Evolutionary conservation across 495 filamentous ascomycete species (phyloP), one percentile per base, ranked within the genome.

Genomic region (Schizothecium vesticola): DNA sequence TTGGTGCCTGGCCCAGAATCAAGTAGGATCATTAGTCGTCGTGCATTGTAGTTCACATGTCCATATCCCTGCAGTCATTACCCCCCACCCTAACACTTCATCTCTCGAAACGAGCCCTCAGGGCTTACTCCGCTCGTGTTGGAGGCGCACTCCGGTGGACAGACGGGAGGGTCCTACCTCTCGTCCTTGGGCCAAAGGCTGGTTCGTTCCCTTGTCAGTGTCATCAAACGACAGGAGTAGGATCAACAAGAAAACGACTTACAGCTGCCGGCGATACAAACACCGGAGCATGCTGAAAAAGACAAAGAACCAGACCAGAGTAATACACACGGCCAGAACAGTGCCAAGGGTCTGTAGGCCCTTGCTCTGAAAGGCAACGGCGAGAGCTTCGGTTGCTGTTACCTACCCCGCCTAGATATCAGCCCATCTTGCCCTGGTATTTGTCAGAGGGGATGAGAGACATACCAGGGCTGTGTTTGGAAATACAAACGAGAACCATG

Each of bases 401-500:
- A 90, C 80, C 70, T 77, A 55, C 2, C 31, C 24, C 56, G 16
- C 23, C 4, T 16, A 13, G 33, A 21, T 0, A 21, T 36, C 55
- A 51, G 51, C 1, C 13, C 9, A 12, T 26, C 28, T 25, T 26
- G 26, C 59, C 22, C 29, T 1, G 22, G 22, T 2, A 36, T n/a
- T 16, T 23, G 31, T 22, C 29, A 21, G 29, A 19, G 16, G 23
- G 12, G 21, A 10, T 7, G 31, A 2, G 13, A n/a, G 31, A 58
- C 63, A 9, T 60, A 79, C 81, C 64, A 93, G 76, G 0, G 90
- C 89, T 8, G 91, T 94, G 70, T 96, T 94, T 3, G 92, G 92
- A 73, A 96, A 96, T 0, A 96, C 83, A 74, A 94, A 96, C 0
- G 89, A 91, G 76, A 88, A 95, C 91, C 92, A 96, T 3, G 88